Conservation (phyloP, 1,139 yeast species). For the Meyerozyma guilliermondii region DNA sequence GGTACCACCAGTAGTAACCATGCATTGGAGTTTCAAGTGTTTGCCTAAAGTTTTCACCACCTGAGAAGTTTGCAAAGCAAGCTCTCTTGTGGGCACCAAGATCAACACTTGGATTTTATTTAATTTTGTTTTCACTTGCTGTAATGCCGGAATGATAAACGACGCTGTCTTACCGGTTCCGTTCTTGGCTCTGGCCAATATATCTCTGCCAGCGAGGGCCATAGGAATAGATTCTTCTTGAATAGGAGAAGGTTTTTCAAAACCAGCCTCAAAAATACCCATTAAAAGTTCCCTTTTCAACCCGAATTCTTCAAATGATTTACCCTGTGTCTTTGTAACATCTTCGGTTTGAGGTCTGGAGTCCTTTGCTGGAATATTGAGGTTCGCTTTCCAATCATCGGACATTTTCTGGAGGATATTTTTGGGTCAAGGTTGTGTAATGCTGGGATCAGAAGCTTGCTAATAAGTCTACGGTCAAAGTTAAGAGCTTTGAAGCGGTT, state of each 20-base stretch:
- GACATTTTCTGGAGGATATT: slow-evolving; percentile 17
- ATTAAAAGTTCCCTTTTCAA: slow-evolving; percentile 88
- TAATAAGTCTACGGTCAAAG: background rate
- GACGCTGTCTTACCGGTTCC: slow-evolving; percentile 99
- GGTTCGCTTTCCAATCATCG: slow-evolving; percentile 63
- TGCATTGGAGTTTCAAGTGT: slow-evolving; percentile 86
- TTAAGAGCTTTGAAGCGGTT: background rate
- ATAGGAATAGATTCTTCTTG: slow-evolving; percentile 97
- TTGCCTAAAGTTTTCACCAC: slow-evolving; percentile 96
- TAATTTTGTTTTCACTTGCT: slow-evolving; percentile 76
- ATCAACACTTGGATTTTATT: slow-evolving; percentile 86
- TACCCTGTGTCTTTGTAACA: slow-evolving; percentile 88
- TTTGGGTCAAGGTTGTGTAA: background rate
- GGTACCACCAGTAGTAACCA: slow-evolving; percentile 99
- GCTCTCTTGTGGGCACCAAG: slow-evolving; percentile 89
- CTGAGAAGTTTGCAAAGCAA: slow-evolving; percentile 95
- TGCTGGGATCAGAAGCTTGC: background rate
- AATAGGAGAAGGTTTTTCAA: slow-evolving; percentile 96
- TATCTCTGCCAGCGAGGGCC: slow-evolving; percentile 93
- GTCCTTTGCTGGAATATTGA: slow-evolving; percentile 79
- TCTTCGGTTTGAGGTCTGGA: slow-evolving; percentile 95
- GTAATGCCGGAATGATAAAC: slow-evolving; percentile 82
- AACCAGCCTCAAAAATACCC: slow-evolving; percentile 99
- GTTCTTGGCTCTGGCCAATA: slow-evolving; percentile 95
- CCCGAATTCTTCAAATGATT: slow-evolving; percentile 86